Conservation (phyloP, 306 rosid species). For the Sicyos baderoa region DNA sequence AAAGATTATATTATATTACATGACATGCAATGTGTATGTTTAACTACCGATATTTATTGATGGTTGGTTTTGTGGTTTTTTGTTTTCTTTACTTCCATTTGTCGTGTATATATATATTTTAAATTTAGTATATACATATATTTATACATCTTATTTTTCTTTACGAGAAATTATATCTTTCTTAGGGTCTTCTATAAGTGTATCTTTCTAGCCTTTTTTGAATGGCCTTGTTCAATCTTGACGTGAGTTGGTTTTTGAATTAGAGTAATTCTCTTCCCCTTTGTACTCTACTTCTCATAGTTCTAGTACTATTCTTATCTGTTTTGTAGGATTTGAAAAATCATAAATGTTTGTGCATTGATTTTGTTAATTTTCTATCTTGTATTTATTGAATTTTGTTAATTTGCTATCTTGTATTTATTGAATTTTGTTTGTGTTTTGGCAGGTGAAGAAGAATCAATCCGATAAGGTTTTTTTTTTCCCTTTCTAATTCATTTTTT, state of each 20-base stretch:
- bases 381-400: slow-evolving; percentile 17
- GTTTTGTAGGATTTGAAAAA: not conserved
- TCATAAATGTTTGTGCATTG: slow-evolving; percentile 12
- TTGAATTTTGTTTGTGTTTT: slow-evolving; percentile 18
- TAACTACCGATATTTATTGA: not conserved
- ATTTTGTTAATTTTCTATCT: slow-evolving; percentile 6
- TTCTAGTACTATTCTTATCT: not conserved
- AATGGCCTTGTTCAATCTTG: not conserved
- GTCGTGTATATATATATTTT: not conserved
- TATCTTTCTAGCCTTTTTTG: not conserved
- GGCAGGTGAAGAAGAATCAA: slow-evolving; percentile 57
- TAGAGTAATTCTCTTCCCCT: not conserved
- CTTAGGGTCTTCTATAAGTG: not conserved
- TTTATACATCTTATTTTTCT: not conserved
- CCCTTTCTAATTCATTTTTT: not conserved
- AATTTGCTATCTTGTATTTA: slow-evolving; percentile 17
- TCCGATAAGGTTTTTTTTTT: slow-evolving; percentile 44
- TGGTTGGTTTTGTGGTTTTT: not conserved
- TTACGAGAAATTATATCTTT: not conserved
- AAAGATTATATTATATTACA: not conserved
- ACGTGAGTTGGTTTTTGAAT: not conserved
- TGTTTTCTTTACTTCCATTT: not conserved
- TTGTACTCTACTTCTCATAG: not conserved
- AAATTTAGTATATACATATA: not conserved
- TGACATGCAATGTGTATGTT: not conserved